These are phyloP conservation scores for Xylariaceae sp. DNA, from an alignment of 2,329 filamentous ascomycete species.

Conservation along the genomic window DNA sequence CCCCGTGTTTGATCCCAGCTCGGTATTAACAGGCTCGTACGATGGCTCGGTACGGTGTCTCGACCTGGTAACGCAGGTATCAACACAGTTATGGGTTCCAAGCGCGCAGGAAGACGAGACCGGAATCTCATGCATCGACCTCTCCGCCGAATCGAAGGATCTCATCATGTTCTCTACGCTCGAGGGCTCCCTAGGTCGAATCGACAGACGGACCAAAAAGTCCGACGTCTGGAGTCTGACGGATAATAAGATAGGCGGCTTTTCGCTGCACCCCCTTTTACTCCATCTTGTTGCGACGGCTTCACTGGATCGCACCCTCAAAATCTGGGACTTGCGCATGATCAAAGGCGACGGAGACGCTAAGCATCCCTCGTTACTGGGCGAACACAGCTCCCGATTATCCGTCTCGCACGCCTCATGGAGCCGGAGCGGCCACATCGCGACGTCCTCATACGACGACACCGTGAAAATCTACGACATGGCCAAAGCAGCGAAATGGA, in stretches of 20 bases:
- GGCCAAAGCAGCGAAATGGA: constrained; percentile 55
- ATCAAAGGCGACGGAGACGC: constrained; percentile 59
- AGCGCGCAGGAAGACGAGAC: constrained; percentile 63
- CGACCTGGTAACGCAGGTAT: constrained; percentile 74
- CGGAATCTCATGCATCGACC: constrained; percentile 79
- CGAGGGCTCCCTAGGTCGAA: constrained; percentile 70
- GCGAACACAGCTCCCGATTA: constrained; percentile 73
- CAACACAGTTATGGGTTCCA: constrained; percentile 76
- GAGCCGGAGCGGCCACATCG: constrained; percentile 77
- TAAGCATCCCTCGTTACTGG: constrained; percentile 63
- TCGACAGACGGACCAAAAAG: constrained; percentile 64
- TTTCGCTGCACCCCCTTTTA: constrained; percentile 72
- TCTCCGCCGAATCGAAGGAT: constrained; percentile 64
- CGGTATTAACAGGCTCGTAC: constrained; percentile 81
- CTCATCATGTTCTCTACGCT: constrained; percentile 83
- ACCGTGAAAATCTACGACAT: constrained; percentile 91
- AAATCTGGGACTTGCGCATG: constrained; percentile 80
- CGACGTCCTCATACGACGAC: constrained; percentile 91
- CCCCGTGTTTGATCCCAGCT: constrained; percentile 64
- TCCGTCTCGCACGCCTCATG: constrained; percentile 92
- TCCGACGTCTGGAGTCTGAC: constrained; percentile 69
- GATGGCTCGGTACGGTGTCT: constrained; percentile 87
- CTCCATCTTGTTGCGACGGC: constrained; percentile 84
- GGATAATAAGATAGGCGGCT: constrained; percentile 94
- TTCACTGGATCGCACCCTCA: constrained; percentile 80